Evolutionary conservation across 176 grass and related monocot genomes (phyloP).

Genomic region (Zea mays): DNA sequence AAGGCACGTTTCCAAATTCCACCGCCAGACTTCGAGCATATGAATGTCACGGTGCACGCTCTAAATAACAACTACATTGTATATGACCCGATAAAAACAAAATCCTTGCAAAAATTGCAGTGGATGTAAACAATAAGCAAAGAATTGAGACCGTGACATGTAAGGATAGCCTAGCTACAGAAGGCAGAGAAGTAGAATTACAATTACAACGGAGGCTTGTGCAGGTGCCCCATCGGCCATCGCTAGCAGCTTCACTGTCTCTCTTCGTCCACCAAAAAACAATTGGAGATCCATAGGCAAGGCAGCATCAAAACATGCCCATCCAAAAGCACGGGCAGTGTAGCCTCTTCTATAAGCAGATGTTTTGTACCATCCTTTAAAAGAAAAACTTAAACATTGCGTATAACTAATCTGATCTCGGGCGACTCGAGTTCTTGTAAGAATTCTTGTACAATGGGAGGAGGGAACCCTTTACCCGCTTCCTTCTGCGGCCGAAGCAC

Average conservation of each 20-base stretch:
- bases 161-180: slow-evolving; percentile 46
- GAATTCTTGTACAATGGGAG: slow-evolving; percentile 71
- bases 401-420: slow-evolving; percentile 70
- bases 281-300: slow-evolving; percentile 36
- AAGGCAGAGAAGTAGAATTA: background rate
- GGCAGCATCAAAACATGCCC: slow-evolving; percentile 58
- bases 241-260: background rate
- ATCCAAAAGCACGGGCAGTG: slow-evolving; percentile 32
- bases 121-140: slow-evolving; percentile 40
- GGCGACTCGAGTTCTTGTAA: slow-evolving; percentile 56
- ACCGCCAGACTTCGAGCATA: background rate
- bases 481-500: slow-evolving; percentile 75
- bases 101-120: background rate
- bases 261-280: slow-evolving; percentile 37
- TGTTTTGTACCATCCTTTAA: slow-evolving; percentile 7
- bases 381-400: background rate
- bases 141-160: slow-evolving; percentile 30
- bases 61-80: background rate
- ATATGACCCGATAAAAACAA: background rate
- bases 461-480: slow-evolving; percentile 49
- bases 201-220: slow-evolving; percentile 35
- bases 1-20: background rate
- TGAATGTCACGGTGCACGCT: background rate
- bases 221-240: background rate
- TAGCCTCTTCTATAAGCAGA: slow-evolving; percentile 26